These are phyloP conservation scores for Puccinia triticina DNA, from an alignment of 1,284 basidiomycete species.

Conservation along the genomic window DNA sequence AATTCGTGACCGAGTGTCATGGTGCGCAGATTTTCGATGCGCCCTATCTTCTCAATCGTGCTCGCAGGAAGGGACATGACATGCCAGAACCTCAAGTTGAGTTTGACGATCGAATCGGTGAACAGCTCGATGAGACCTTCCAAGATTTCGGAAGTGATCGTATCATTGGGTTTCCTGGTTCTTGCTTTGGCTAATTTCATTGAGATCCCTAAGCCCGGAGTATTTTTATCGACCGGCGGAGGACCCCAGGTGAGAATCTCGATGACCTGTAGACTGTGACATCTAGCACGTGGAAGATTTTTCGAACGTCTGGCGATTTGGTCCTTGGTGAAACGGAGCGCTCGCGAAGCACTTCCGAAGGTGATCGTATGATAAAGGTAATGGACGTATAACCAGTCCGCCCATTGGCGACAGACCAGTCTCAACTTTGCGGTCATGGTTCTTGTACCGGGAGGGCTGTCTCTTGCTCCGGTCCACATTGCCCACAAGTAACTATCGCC, in stretches of 20 bases:
- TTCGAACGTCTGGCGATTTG: conserved; percentile 6
- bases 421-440: conserved; percentile 2
- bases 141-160: conserved; percentile 17
- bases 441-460: neutral
- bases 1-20: conserved; percentile 26
- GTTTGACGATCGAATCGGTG: conserved; percentile 28
- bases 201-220: too few relatives aligned
- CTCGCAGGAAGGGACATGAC: neutral
- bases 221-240: neutral
- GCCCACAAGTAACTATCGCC: neutral
- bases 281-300: neutral
- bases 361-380: conserved; percentile 2
- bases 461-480: neutral
- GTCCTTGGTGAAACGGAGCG: neutral
- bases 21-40: conserved; percentile 9
- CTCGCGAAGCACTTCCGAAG: neutral
- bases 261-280: neutral
- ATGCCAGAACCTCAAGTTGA: conserved; percentile 23
- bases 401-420: conserved; percentile 36
- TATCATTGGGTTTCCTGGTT: neutral
- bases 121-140: conserved; percentile 1
- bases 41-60: conserved; percentile 15
- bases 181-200: too few relatives aligned
- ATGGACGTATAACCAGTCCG: conserved; percentile 17
- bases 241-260: neutral